Evolutionary conservation across 805 yeast species (phyloP), one percentile per base, ranked within the genome.

Genomic region (Metschnikowia kunwiensis): DNA sequence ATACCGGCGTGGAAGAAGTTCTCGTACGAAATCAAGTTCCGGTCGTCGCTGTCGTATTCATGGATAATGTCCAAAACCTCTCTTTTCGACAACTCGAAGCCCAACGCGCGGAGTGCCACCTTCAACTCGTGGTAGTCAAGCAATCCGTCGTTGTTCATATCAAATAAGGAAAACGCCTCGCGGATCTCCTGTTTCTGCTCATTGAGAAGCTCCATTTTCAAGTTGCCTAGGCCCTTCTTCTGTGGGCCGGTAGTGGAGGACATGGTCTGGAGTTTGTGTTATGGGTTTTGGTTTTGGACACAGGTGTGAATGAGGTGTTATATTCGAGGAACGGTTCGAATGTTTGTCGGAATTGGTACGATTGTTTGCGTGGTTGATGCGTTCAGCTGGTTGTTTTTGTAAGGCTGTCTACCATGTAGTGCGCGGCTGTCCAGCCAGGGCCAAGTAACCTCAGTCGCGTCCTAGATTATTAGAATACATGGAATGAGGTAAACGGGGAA

Each of bases 91-190:
- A 85, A 72, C 33, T 86, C 95, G 55, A 93, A 91, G 18, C 96
- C 97, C 26, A 93, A 69, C 0, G 98, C 98, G 36, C 95, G 68
- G 67, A 93, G 78, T 0, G 98, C 97, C 13, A 88, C 96, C 61
- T 87, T 89, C 46, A 87, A 68, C 52, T 91, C 97, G 54, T 93
- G 97, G 58, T 85, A 91, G 53, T 93, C 97, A 34, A 93, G 70
- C 47, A 72, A 75, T 3, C 96, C 95, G 58, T 93, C 97, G 42
- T 78, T 79, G 61, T 93, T 87, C 84, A 86, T 81, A 55, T 93
- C 98, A 60, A 93, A 93, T 21, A 91, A 68, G 32, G 82, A 75
- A 56, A 91, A 91, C 18, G 97, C 97, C 55, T 89, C 97, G 43
- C 87, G 72, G 47, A 89, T 86, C 56, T 91, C 96, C 53, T 85